These are phyloP conservation scores for Boletus patriciae DNA, from an alignment of 768 basidiomycete genomes.

Conservation along the genomic window DNA sequence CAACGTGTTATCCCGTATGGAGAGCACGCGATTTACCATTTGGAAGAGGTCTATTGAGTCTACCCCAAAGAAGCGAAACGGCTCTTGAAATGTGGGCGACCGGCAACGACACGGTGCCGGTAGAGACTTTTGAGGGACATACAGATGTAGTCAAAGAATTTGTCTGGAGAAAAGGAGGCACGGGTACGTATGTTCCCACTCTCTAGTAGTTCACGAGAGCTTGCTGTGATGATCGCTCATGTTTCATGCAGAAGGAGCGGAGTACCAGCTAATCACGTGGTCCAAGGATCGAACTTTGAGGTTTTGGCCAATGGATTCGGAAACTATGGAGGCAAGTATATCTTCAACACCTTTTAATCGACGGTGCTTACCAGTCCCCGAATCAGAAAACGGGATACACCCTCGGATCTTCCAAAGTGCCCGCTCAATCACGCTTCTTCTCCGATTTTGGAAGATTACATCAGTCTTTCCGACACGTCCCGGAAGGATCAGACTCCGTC, in stretches of 20 bases:
- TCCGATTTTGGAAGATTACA: conserved; percentile 27
- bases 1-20: conserved; percentile 91
- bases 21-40: conserved; percentile 91
- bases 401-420: conserved; percentile 26
- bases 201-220: background rate
- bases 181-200: conserved; percentile 39
- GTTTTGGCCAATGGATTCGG: conserved; percentile 83
- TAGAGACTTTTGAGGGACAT: conserved; percentile 84
- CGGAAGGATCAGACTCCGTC: conserved; percentile 35
- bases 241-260: conserved; percentile 43
- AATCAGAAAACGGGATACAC: conserved; percentile 51
- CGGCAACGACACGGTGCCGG: conserved; percentile 38
- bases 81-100: conserved; percentile 79
- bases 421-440: conserved; percentile 27
- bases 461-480: conserved; percentile 58
- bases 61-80: conserved; percentile 87
- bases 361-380: conserved; percentile 9
- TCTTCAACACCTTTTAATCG: background rate
- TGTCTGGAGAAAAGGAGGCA: conserved; percentile 81
- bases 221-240: background rate
- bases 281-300: conserved; percentile 89
- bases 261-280: conserved; percentile 70
- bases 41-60: conserved; percentile 79
- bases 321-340: conserved; percentile 60
- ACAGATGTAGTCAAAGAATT: conserved; percentile 96